Conservation (phyloP, 768 basidiomycete genomes). For the Leccinum boreale region DNA sequence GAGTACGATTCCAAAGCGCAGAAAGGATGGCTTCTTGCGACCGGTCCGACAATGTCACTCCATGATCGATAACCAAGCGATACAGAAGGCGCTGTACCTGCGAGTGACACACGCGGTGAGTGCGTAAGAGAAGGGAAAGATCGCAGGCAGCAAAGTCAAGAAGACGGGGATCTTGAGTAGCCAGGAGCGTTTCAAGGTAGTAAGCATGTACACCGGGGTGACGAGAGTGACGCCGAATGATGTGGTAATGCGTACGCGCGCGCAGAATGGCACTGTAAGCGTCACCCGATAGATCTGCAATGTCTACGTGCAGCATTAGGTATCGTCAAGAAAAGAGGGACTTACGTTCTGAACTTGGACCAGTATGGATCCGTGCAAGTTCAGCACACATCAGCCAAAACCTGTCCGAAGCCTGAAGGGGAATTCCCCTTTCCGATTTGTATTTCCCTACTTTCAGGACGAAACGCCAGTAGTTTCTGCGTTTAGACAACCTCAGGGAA, state of each 20-base stretch:
- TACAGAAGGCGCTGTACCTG: conserved; percentile 42
- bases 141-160: conserved; percentile 32
- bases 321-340: not conserved
- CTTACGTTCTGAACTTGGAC: conserved; percentile 14
- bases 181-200: conserved; percentile 43
- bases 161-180: conserved; percentile 24
- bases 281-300: conserved; percentile 13
- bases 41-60: conserved; percentile 20
- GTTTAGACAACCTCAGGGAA: conserved; percentile 17
- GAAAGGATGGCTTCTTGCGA: conserved; percentile 36
- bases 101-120: conserved; percentile 31
- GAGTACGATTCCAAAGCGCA: conserved; percentile 35
- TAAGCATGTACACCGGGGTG: conserved; percentile 45
- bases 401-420: conserved; percentile 43
- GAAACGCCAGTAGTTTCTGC: conserved; percentile 46
- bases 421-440: conserved; percentile 37
- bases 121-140: conserved; percentile 35
- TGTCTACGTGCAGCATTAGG: conserved; percentile 4
- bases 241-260: conserved; percentile 41
- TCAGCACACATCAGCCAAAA: conserved; percentile 61
- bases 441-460: conserved; percentile 43
- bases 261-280: conserved; percentile 20
- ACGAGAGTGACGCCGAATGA: conserved; percentile 35
- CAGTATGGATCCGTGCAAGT: conserved; percentile 30
- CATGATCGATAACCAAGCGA: conserved; percentile 33